A percentile compares a stretch with the other conserved stretches of the same genome.
Conservation (phyloP, 208 protist genomes). For the Trypanosoma avium region DNA sequence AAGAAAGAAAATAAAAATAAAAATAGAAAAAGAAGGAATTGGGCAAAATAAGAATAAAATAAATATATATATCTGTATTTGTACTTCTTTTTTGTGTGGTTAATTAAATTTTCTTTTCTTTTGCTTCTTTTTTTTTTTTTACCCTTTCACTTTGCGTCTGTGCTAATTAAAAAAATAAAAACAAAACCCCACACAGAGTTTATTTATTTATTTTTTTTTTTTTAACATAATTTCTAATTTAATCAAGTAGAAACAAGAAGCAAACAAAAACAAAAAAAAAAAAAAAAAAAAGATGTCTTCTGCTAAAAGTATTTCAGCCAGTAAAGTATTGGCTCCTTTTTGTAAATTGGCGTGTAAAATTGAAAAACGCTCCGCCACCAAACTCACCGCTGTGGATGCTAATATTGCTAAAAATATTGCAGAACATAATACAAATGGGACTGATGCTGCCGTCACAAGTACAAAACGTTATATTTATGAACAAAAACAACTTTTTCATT, state of each 20-base stretch:
- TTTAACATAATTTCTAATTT: too few relatives aligned
- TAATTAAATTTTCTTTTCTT: too few relatives aligned
- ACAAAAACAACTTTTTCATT: slow-evolving; percentile 76
- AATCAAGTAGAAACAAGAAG: slow-evolving; percentile 48
- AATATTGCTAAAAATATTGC: slow-evolving; percentile 42
- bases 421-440: slow-evolving; percentile 52
- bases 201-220: too few relatives aligned
- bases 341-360: slow-evolving; percentile 64
- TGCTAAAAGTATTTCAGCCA: slow-evolving; percentile 11
- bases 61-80: too few relatives aligned
- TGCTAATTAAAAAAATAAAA: too few relatives aligned
- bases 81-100: too few relatives aligned
- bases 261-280: slow-evolving; percentile 26
- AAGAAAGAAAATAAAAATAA: too few relatives aligned
- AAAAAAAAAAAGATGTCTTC: slow-evolving; percentile 15
- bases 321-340: slow-evolving; percentile 45
- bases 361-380: slow-evolving; percentile 53
- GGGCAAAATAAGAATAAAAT: too few relatives aligned
- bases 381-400: slow-evolving; percentile 42
- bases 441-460: slow-evolving; percentile 65
- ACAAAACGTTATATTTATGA: slow-evolving; percentile 58
- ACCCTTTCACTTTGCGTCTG: too few relatives aligned
- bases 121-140: too few relatives aligned
- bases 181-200: too few relatives aligned
- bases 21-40: too few relatives aligned